These are phyloP conservation scores for Phytomonas francai DNA, from an alignment of 208 protist genomes.

Conservation along the genomic window DNA sequence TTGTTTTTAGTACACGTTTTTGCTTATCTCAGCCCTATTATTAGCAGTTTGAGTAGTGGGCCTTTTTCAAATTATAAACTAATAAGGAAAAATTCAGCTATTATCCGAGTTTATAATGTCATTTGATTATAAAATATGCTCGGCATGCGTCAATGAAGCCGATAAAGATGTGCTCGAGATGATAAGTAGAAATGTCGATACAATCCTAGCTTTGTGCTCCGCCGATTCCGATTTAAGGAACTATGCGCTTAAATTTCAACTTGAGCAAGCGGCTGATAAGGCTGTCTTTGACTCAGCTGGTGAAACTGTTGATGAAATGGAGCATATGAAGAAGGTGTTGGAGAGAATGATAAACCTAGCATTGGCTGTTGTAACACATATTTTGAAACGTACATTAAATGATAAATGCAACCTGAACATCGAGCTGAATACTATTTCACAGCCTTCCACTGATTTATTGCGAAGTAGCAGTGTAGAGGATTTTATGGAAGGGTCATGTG, in stretches of 20 bases:
- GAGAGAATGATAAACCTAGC: conserved; percentile 65
- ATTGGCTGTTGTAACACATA: conserved; percentile 38
- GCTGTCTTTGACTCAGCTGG: conserved; percentile 51
- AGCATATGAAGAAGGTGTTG: conserved; percentile 52
- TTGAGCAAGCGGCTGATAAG: conserved; percentile 71
- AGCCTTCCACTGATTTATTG: background rate
- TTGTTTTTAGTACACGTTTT: background rate
- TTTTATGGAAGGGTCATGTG: conserved; percentile 55
- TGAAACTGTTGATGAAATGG: conserved; percentile 29
- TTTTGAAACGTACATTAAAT: conserved; percentile 27
- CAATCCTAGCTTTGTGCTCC: conserved; percentile 42
- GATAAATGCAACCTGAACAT: background rate
- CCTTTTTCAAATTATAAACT: conserved; percentile 9
- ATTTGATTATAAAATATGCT: conserved; percentile 6
- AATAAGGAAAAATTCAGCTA: conserved; percentile 12
- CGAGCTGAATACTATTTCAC: background rate
- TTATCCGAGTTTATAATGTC: conserved; percentile 6
- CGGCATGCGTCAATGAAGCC: conserved; percentile 2
- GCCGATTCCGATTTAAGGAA: conserved; percentile 46
- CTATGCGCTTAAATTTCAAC: conserved; percentile 68
- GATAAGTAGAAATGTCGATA: conserved; percentile 58
- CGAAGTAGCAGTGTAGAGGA: conserved; percentile 74
- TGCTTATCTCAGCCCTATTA: conserved; percentile 1
- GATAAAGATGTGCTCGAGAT: conserved; percentile 36
- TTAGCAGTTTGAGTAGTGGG: background rate